These are phyloP conservation scores for Nannizzia gypsea DNA, from an alignment of 2,329 filamentous ascomycete species.

Conservation along the genomic window DNA sequence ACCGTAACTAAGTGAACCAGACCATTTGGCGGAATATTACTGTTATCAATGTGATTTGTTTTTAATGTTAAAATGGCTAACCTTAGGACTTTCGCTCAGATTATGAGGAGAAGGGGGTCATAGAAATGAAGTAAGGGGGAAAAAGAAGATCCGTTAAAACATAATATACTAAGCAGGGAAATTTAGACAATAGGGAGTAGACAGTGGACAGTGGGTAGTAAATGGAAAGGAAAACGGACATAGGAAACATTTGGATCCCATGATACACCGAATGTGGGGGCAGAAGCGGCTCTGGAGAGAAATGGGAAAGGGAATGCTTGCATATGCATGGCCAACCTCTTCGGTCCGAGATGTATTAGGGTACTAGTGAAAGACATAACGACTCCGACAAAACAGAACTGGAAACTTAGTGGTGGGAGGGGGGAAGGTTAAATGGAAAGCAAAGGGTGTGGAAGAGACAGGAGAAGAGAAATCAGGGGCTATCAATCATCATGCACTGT, in stretches of 20 bases:
- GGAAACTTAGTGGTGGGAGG: not conserved
- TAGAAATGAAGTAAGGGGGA: not conserved
- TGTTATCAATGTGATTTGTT: not conserved
- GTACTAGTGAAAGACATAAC: not conserved
- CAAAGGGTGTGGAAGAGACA: not conserved
- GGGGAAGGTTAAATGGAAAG: not conserved
- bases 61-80: not conserved
- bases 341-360: not conserved
- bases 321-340: not conserved
- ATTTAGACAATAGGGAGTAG: not conserved
- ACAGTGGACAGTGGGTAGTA: not conserved
- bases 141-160: not conserved
- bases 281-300: not conserved
- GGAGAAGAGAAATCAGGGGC: not conserved
- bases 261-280: not conserved
- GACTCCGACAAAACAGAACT: not conserved
- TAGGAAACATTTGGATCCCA: not conserved
- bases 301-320: not conserved
- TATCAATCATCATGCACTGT: not conserved
- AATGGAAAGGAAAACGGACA: not conserved
- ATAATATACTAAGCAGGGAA: constrained; percentile 3
- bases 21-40: not conserved
- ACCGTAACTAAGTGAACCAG: not conserved
- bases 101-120: not conserved
- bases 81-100: not conserved